Evolutionary conservation across 1,284 basidiomycete species (phyloP).

Genomic region (Ganoderma resinaceum): DNA sequence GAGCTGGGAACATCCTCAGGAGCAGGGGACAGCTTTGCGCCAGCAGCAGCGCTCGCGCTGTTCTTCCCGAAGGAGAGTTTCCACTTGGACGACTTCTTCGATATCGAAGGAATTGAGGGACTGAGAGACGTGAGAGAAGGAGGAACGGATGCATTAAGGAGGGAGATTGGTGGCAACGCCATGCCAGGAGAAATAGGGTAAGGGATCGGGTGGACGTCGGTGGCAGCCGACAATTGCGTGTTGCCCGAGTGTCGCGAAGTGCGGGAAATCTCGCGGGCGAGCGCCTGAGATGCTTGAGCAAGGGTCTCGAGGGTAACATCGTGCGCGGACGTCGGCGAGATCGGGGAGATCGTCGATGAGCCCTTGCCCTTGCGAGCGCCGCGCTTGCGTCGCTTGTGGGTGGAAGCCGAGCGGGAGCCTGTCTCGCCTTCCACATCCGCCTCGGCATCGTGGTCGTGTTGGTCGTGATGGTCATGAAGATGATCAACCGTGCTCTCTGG

Average conservation of each 20-base stretch:
- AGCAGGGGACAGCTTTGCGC: slow-evolving; percentile 45
- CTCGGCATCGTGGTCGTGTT: slow-evolving; percentile 45
- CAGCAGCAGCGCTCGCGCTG: slow-evolving; percentile 38
- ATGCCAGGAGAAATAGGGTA: slow-evolving; percentile 26
- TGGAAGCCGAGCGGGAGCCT: slow-evolving; percentile 64
- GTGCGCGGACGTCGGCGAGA: slow-evolving; percentile 36
- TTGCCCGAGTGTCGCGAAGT: slow-evolving; percentile 43
- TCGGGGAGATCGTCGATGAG: slow-evolving; percentile 33
- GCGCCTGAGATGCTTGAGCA: slow-evolving; percentile 80
- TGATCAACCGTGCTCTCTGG: slow-evolving; percentile 40
- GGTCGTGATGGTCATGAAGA: slow-evolving; percentile 41
- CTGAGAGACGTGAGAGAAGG: slow-evolving; percentile 24
- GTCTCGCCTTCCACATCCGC: slow-evolving; percentile 45
- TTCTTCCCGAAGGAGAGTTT: slow-evolving; percentile 77
- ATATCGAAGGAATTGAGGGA: slow-evolving; percentile 45
- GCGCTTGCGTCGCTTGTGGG: slow-evolving; percentile 78
- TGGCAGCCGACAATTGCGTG: slow-evolving; percentile 23
- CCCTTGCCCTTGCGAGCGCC: slow-evolving; percentile 79
- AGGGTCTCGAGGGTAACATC: slow-evolving; percentile 73
- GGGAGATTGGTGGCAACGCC: slow-evolving; percentile 27
- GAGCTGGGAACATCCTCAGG: slow-evolving; percentile 48
- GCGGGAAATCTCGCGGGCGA: slow-evolving; percentile 84
- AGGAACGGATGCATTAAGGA: slow-evolving; percentile 34
- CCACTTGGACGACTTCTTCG: slow-evolving; percentile 84
- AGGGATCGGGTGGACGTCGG: slow-evolving; percentile 21